Evolutionary conservation across 78 protist genomes (phyloP).

Genomic region (Monosiga brevicollis): DNA sequence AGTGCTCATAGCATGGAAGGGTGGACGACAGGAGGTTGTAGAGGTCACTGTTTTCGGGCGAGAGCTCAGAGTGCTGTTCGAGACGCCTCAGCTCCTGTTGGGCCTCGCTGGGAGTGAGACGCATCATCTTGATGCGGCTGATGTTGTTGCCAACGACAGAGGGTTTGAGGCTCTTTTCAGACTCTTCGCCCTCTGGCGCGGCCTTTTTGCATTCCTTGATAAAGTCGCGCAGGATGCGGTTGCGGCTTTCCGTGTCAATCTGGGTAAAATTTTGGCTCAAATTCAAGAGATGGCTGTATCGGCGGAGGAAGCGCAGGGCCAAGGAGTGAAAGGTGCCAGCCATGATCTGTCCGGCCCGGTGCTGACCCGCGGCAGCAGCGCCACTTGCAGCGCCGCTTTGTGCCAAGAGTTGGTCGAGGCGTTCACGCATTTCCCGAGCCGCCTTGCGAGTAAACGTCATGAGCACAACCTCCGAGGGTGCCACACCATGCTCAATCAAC

Average conservation of each 20-base stretch:
- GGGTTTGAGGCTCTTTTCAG: too few relatives aligned
- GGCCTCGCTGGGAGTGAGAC: too few relatives aligned
- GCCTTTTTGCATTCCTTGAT: too few relatives aligned
- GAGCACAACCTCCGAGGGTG: neutral
- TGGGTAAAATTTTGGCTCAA: neutral
- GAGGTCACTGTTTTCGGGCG: too few relatives aligned
- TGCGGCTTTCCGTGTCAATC: neutral
- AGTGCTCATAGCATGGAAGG: too few relatives aligned
- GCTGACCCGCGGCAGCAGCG: neutral
- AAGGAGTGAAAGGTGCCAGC: neutral
- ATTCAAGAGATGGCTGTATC: too few relatives aligned
- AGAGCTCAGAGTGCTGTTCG: too few relatives aligned
- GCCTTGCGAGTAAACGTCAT: slow-evolving; percentile 27
- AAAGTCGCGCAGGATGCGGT: neutral
- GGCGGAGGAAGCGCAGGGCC: neutral
- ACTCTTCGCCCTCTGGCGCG: too few relatives aligned
- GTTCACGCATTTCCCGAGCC: neutral
- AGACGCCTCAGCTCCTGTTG: too few relatives aligned
- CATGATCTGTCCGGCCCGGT: neutral
- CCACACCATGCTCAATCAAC: neutral
- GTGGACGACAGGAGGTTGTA: too few relatives aligned
- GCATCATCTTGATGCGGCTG: too few relatives aligned
- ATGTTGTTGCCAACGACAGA: too few relatives aligned
- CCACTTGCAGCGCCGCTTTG: neutral
- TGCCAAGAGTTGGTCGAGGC: neutral